Conservation (phyloP, 108 stramenopile species). For the Nitzschia sp. region DNA sequence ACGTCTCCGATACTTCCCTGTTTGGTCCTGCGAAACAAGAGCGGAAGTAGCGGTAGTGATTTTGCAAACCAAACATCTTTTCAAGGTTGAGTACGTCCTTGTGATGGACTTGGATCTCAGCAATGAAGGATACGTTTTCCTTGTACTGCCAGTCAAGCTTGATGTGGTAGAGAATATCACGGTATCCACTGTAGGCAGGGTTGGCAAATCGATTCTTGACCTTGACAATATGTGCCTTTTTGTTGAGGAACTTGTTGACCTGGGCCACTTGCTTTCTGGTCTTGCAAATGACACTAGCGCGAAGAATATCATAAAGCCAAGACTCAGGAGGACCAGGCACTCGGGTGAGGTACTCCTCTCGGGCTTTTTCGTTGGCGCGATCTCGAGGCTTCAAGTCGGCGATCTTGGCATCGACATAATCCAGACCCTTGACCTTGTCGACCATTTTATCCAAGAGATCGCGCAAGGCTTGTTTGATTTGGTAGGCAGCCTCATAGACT, state of each 20-base stretch:
- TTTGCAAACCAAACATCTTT: slow-evolving; percentile 37
- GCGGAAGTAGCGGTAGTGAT: slow-evolving; percentile 46
- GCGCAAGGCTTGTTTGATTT: slow-evolving; percentile 40
- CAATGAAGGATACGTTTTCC: slow-evolving; percentile 35
- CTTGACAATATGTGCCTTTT: slow-evolving; percentile 46
- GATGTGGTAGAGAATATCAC: slow-evolving; percentile 40
- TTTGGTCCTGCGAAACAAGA: slow-evolving; percentile 32
- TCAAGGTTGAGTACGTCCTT: slow-evolving; percentile 39
- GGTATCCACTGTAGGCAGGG: slow-evolving; percentile 44
- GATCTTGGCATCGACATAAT: slow-evolving; percentile 42
- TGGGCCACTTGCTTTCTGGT: slow-evolving; percentile 38
- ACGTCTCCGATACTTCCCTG: slow-evolving; percentile 24
- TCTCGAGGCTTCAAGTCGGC: slow-evolving; percentile 43
- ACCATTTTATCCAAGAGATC: slow-evolving; percentile 39
- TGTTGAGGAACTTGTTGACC: slow-evolving; percentile 36
- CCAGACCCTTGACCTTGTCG: slow-evolving; percentile 47
- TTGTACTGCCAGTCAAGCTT: slow-evolving; percentile 38
- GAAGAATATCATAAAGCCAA: slow-evolving; percentile 43
- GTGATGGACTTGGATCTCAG: slow-evolving; percentile 47
- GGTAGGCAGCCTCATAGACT: slow-evolving; percentile 44
- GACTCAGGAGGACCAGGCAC: slow-evolving; percentile 36
- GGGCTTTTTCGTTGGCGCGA: slow-evolving; percentile 38
- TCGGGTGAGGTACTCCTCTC: slow-evolving; percentile 36
- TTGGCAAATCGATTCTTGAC: slow-evolving; percentile 35
- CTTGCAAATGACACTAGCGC: slow-evolving; percentile 38